Evolutionary conservation across 73 alveolate genomes (phyloP), one percentile per base, ranked within the genome.

Genomic region (Paramecium pentaurelia): DNA sequence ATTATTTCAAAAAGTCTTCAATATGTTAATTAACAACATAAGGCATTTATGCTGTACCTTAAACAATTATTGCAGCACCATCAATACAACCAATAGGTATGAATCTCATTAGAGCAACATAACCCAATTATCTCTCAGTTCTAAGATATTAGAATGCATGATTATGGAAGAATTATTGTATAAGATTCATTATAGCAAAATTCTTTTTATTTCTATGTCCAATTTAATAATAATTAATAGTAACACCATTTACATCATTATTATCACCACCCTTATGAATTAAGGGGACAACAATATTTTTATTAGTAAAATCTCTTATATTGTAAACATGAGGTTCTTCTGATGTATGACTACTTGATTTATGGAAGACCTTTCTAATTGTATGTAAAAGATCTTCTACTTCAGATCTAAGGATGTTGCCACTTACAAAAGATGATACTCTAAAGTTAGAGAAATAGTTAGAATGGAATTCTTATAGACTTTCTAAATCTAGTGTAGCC

Each of bases 131-230:
- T 80, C 91, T 80, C 18, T 80, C 91, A 9, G 91, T 80, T 80
- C 91, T 80, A 14, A 80, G 49, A 47, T 80, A 80, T 80, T 80
- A 22, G 27, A 80, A 80, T 80, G 91, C 91, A 80, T 80, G 91
- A 20, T 80, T 80, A 80, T 80, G 91, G 37, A 80, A 45, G 58
- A 80, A 80, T 47, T 42, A 25, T 80, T 80, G 7, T 8, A 80
- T 80, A 20, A 80, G 58, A 80, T 80, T 80, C 91, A 80, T 80
- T 4, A 80, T 80, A n/a, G 91, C 91, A 36, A 80, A 80, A 45
- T 47, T 80, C 77, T 80, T 80, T 44, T 80, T 80, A 25, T 47
- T 80, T 80, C 91, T 80, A 22, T 44, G 73, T 6, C 91, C 91
- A 80, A 80, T 80, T 80, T 80, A 42, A 80, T 80, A 80, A 47